These are phyloP conservation scores for Aspergillus pseudoterreus DNA, from an alignment of 2,329 filamentous ascomycete species.

Conservation along the genomic window DNA sequence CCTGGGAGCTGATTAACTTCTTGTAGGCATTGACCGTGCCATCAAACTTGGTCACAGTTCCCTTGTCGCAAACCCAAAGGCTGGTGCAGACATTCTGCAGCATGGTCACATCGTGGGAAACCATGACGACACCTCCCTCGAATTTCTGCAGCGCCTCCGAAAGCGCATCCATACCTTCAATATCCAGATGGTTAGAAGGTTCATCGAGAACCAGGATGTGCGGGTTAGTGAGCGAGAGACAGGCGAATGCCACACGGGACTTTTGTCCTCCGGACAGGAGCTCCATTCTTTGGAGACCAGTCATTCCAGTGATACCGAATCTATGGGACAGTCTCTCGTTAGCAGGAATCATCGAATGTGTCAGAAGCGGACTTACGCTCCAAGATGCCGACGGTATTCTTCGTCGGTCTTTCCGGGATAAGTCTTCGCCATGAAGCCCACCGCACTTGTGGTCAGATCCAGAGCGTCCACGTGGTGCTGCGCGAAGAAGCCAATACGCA, in stretches of 20 bases:
- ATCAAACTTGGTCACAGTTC: slow-evolving; percentile 91
- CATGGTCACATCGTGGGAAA: slow-evolving; percentile 99
- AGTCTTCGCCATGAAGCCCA: slow-evolving; percentile 91
- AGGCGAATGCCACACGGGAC: slow-evolving; percentile 97
- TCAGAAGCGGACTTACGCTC: slow-evolving; percentile 62
- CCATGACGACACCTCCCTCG: slow-evolving; percentile 94
- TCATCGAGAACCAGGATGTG: slow-evolving; percentile 98
- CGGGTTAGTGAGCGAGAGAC: slow-evolving; percentile 84
- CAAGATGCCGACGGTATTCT: slow-evolving; percentile 92
- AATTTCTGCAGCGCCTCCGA: slow-evolving; percentile 79
- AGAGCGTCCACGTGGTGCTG: slow-evolving; percentile 98
- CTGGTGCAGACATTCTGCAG: slow-evolving; percentile 91
- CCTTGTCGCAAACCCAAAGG: slow-evolving; percentile 93
- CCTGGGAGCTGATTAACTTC: slow-evolving; percentile 88
- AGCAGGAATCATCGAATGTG: not conserved
- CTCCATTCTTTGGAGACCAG: slow-evolving; percentile 92
- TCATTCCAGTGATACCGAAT: slow-evolving; percentile 82
- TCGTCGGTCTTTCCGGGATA: slow-evolving; percentile 92
- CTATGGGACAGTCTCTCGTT: slow-evolving; percentile 16
- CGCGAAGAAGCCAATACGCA: slow-evolving; percentile 93
- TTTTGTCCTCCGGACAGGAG: slow-evolving; percentile 96
- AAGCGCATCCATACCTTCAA: slow-evolving; percentile 97
- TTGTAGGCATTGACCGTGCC: slow-evolving; percentile 97
- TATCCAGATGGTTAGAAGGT: slow-evolving; percentile 97
- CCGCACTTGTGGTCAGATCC: slow-evolving; percentile 82